Conservation (phyloP, 768 basidiomycete genomes). For the Hypsizygus marmoreus region DNA sequence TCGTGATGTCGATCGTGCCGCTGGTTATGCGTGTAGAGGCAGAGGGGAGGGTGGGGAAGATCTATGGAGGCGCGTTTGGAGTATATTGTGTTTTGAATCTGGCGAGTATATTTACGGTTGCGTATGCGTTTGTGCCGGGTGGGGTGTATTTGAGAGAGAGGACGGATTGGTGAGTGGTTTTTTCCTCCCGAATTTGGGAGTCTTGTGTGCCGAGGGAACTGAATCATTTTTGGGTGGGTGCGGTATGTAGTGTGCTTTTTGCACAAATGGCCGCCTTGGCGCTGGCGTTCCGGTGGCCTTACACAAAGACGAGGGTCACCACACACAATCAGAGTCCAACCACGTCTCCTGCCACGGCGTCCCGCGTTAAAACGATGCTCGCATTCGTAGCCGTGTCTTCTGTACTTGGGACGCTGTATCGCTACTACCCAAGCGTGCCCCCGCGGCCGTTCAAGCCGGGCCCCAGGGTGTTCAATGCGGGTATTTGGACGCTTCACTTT, state of each 20-base stretch:
- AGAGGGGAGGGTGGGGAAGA: conserved; percentile 44
- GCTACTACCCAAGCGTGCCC: conserved; percentile 47
- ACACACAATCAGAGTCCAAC: no score
- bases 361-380: conserved; percentile 35
- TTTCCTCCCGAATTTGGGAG: background rate
- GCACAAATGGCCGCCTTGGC: conserved; percentile 55
- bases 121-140: conserved; percentile 89
- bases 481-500: conserved; percentile 93
- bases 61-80: conserved; percentile 58
- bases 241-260: conserved; percentile 58
- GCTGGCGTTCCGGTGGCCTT: conserved; percentile 49
- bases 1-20: conserved; percentile 67
- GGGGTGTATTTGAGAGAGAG: conserved; percentile 75
- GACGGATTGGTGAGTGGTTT: conserved; percentile 62
- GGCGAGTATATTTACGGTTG: conserved; percentile 79
- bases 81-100: conserved; percentile 65
- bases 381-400: conserved; percentile 47
- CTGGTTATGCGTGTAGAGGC: conserved; percentile 43
- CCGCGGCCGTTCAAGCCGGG: conserved; percentile 64
- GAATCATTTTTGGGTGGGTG: background rate
- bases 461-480: conserved; percentile 71
- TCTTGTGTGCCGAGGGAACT: background rate
- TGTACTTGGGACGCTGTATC: conserved; percentile 54
- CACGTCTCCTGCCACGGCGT: conserved; percentile 8
- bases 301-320: no score